phyloP scores from a whole-genome alignment of 805 yeast species.

The Nakazawaea laoshanensis region DNA sequence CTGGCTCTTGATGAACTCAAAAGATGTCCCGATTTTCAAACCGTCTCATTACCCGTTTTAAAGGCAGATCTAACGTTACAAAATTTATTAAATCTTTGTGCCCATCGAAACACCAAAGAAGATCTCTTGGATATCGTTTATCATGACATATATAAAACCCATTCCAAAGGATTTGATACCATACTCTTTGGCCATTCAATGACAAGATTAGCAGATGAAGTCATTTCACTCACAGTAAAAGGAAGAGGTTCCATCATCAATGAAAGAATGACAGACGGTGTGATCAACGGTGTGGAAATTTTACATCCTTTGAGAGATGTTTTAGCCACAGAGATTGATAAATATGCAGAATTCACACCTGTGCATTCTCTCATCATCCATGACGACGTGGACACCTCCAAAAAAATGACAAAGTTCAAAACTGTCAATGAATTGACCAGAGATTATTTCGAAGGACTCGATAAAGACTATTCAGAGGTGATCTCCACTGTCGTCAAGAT shows the following conservation, averaged over 20 bases:
- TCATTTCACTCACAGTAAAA: slow-evolving; percentile 71
- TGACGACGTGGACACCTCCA: slow-evolving; percentile 16
- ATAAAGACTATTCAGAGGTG: slow-evolving; percentile 75
- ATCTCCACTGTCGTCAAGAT: slow-evolving; percentile 90
- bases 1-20: slow-evolving; percentile 23
- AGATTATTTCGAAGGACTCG: slow-evolving; percentile 64
- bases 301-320: slow-evolving; percentile 73
- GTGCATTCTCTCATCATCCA: slow-evolving; percentile 22
- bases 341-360: slow-evolving; percentile 37
- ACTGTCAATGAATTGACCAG: slow-evolving; percentile 75
- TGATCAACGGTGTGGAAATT: slow-evolving; percentile 29
- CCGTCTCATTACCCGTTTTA: slow-evolving; percentile 10
- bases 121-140: slow-evolving; percentile 47
- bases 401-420: slow-evolving; percentile 55
- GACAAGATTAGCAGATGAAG: slow-evolving; percentile 76
- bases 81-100: slow-evolving; percentile 28
- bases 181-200: slow-evolving; percentile 68
- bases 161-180: slow-evolving; percentile 47
- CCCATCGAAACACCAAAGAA: slow-evolving; percentile 54
- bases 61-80: slow-evolving; percentile 13
- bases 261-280: slow-evolving; percentile 37
- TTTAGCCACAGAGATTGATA: slow-evolving; percentile 55
- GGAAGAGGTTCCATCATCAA: slow-evolving; percentile 77
- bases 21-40: slow-evolving; percentile 22
- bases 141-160: slow-evolving; percentile 34